Evolutionary conservation across 768 basidiomycete species (phyloP), one percentile per base, ranked within the genome.

Genomic region (Tricholoma bakamatsutake): DNA sequence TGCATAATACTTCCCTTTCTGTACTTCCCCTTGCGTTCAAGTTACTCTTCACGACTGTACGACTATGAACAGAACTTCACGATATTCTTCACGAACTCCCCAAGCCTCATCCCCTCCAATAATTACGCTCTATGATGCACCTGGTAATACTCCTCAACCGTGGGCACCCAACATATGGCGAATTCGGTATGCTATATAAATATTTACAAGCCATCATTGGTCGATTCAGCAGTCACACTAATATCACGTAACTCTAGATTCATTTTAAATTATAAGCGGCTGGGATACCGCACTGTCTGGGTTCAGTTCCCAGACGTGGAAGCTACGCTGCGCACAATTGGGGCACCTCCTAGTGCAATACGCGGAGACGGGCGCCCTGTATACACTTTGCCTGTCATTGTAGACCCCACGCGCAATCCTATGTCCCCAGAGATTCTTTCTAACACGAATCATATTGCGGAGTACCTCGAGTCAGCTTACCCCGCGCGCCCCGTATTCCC

Each of bases 131-230:
- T 90, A 88, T 64, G 88, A 90, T 59, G 75, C 84, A 18, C 82
- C 78, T 33, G 83, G 85, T 9, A 74, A 74, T 49, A 76, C 74
- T 8, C 74, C 82, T 1, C 82, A 85, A 52, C 78, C 87, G n/a
- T 90, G 87, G 87, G 83, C 83, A 51, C 88, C 88, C 28, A 87
- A 86, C 59, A 77, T 85, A 28, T 89, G 87, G 87, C 76, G 85
- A 43, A 79, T 90, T 59, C 73, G 88, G 86, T 83, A 52, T 31
- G 72, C 53, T 13, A 39, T 17, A n/a, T n/a, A n/a, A n/a, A n/a
- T n/a, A 4, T 43, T 12, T 53, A 21, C n/a, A 7, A 31, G 21
- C 35, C 39, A 10, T 12, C 34, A 30, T 24, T 24, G 21, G 21
- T 58, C 11, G 35, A 21, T 43, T n/a, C n/a, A 30, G 17, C 13